Evolutionary conservation across 2,329 filamentous ascomycete species (phyloP).

Genomic region (Diaporthe destruens): DNA sequence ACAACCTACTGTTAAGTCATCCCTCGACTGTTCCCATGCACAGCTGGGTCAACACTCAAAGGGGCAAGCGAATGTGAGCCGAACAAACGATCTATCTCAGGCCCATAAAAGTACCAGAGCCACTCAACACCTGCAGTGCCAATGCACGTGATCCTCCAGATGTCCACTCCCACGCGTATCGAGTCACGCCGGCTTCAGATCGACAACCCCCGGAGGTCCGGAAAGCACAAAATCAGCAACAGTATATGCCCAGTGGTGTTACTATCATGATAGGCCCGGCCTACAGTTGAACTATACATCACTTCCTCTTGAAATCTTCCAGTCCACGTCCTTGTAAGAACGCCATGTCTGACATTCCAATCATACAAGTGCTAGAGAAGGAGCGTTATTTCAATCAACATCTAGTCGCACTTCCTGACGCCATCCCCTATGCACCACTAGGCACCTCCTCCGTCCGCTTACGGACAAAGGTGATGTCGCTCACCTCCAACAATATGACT

Average conservation of each 20-base stretch:
- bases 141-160: no score
- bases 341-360: slow-evolving; percentile 14
- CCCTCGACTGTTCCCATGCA: no score
- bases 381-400: slow-evolving; percentile 29
- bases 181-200: background rate
- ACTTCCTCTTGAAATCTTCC: background rate
- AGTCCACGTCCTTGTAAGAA: no score
- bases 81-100: background rate
- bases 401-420: slow-evolving; percentile 22
- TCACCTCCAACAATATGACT: slow-evolving; percentile 20
- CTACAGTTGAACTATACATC: no score
- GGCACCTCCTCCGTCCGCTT: slow-evolving; percentile 18
- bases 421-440: slow-evolving; percentile 4
- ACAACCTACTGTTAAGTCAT: background rate
- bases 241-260: background rate
- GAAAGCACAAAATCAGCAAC: background rate
- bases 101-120: background rate
- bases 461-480: slow-evolving; percentile 32
- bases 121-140: background rate
- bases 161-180: background rate
- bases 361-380: slow-evolving; percentile 35
- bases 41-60: background rate
- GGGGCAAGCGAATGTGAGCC: background rate
- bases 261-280: background rate
- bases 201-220: background rate